Evolutionary conservation across 345 rosid species (phyloP).

Genomic region (Diplotaxis tenuifolia): DNA sequence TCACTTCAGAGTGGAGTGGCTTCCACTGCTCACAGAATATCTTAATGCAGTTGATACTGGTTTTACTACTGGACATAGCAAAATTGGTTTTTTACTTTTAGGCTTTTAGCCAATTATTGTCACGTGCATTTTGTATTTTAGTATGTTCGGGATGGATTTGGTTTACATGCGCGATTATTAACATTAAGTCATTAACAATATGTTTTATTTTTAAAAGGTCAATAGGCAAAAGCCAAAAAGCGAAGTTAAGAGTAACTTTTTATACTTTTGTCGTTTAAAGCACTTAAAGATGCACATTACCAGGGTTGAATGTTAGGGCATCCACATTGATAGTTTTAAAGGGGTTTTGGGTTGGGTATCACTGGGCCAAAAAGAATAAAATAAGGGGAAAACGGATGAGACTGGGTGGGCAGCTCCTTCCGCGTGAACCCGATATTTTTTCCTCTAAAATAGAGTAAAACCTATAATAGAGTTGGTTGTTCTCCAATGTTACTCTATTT

Average conservation of each 20-base stretch:
- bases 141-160: constrained; percentile 5
- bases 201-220: neutral
- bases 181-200: neutral
- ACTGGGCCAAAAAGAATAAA: too few species aligned
- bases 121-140: constrained; percentile 23
- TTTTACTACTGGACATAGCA: constrained; percentile 1
- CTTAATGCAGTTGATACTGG: neutral
- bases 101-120: constrained; percentile 25
- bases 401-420: too few species aligned
- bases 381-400: too few species aligned
- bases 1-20: neutral
- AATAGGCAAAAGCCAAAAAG: constrained; percentile 6
- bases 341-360: too few species aligned
- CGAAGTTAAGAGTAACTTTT: neutral
- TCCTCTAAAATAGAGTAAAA: too few species aligned
- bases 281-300: neutral
- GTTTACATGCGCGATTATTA: constrained; percentile 33
- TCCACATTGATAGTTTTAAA: too few species aligned
- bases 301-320: neutral
- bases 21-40: neutral
- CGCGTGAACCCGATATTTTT: too few species aligned
- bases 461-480: too few species aligned
- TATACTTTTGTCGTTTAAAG: neutral
- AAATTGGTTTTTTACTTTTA: constrained; percentile 9
- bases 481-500: too few species aligned